phyloP scores from a whole-genome alignment of 768 basidiomycete genomes.

The Suillus subaureus region DNA sequence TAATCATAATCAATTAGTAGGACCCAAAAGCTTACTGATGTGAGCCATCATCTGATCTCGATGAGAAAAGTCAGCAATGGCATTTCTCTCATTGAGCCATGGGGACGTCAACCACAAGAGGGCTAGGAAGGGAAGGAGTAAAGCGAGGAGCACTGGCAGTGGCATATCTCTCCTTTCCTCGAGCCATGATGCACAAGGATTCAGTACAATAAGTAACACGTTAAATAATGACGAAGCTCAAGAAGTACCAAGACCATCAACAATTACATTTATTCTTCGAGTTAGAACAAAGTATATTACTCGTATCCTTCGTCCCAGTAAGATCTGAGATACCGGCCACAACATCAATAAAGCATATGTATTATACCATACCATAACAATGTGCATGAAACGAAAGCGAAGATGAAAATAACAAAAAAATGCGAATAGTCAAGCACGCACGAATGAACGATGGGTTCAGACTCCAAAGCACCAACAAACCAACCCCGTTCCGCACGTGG shows the following conservation, averaged over 20 bases:
- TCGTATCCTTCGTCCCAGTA: background rate
- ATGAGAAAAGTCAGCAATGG: no score
- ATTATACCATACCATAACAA: background rate
- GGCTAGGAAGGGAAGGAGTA: no score
- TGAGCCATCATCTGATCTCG: no score
- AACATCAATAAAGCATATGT: conserved; percentile 1
- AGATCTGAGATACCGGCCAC: background rate
- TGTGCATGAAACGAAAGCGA: conserved; percentile 1
- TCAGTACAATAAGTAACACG: no score
- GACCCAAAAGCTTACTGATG: no score
- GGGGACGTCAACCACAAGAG: no score
- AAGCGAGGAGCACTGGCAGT: no score
- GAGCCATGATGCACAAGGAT: no score
- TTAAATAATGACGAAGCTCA: no score
- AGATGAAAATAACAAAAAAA: background rate
- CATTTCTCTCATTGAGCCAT: no score
- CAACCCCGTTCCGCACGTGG: background rate
- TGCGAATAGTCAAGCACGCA: background rate
- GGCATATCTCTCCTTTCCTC: no score
- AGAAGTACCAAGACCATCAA: background rate
- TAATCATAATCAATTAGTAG: no score
- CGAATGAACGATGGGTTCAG: background rate
- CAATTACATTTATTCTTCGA: conserved; percentile 5
- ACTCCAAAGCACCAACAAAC: background rate
- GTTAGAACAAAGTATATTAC: conserved; percentile 1